Percentiles rank a stretch among this genome's conserved stretches.
Evolutionary conservation across 768 basidiomycete genomes (phyloP).

Genomic region (Sarcomyxa edulis): DNA sequence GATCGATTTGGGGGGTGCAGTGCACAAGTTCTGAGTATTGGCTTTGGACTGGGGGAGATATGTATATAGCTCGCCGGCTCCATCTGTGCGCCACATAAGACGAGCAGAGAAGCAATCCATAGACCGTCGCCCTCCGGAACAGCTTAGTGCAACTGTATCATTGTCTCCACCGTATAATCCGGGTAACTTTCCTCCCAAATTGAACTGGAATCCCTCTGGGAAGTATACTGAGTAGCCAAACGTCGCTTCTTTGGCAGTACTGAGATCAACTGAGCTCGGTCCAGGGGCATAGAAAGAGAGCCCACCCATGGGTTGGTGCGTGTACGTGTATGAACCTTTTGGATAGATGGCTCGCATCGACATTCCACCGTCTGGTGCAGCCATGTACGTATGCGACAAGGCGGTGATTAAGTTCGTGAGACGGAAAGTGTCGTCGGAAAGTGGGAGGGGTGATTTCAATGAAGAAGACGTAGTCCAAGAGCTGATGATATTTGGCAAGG

Average conservation of each 20-base stretch:
- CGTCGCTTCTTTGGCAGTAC: slow-evolving; percentile 58
- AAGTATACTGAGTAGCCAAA: slow-evolving; percentile 61
- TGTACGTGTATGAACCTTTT: slow-evolving; percentile 50
- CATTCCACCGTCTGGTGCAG: slow-evolving; percentile 43
- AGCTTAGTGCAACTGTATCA: slow-evolving; percentile 39
- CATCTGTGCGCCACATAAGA: slow-evolving; percentile 62
- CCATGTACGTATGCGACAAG: slow-evolving; percentile 34
- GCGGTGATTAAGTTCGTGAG: slow-evolving; percentile 28
- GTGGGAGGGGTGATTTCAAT: slow-evolving; percentile 25
- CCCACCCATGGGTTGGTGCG: slow-evolving; percentile 44
- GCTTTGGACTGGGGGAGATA: slow-evolving; percentile 52
- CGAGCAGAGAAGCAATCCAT: slow-evolving; percentile 56
- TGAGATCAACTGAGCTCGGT: slow-evolving; percentile 42
- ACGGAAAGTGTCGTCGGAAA: slow-evolving; percentile 39
- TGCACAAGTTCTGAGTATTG: slow-evolving; percentile 46
- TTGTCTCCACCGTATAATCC: slow-evolving; percentile 61
- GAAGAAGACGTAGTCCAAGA: slow-evolving; percentile 45
- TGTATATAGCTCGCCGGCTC: slow-evolving; percentile 62
- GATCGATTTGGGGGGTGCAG: slow-evolving; percentile 41
- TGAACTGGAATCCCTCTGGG: slow-evolving; percentile 54
- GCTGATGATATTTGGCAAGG: no score
- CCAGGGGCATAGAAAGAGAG: slow-evolving; percentile 70
- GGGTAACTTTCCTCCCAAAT: slow-evolving; percentile 67
- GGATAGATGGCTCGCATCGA: slow-evolving; percentile 50
- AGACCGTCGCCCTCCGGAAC: slow-evolving; percentile 61